Evolutionary conservation across 257 asterid species (phyloP).

Genomic region (Gentiana straminea): DNA sequence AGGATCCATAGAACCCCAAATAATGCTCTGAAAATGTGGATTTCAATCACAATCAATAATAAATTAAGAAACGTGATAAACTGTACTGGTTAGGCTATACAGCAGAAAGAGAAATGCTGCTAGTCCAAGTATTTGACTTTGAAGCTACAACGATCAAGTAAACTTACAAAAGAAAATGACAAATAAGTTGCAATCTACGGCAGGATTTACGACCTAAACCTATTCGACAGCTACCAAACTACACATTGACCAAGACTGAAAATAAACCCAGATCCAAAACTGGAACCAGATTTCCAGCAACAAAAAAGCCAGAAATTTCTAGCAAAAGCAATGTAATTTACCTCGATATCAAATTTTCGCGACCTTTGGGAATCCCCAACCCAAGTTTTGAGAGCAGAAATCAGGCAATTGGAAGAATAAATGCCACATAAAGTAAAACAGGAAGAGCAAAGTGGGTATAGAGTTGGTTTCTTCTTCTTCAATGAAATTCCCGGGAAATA

Average conservation of each 20-base stretch:
- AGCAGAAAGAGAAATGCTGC: neutral
- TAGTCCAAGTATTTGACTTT: neutral
- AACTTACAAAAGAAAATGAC: neutral
- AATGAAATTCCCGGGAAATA: no score
- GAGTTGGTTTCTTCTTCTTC: no score
- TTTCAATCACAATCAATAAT: neutral
- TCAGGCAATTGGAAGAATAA: no score
- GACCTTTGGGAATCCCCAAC: no score
- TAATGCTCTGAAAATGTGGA: neutral
- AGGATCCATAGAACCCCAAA: neutral
- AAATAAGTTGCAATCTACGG: neutral
- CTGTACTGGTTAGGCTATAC: neutral
- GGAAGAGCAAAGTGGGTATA: neutral
- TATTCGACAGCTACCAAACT: no score
- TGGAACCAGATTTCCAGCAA: no score
- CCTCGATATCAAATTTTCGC: no score
- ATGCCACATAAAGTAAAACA: no score
- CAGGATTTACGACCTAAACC: no score
- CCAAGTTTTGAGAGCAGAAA: no score
- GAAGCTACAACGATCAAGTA: neutral
- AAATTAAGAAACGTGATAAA: neutral
- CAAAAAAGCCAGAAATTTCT: conserved; percentile 7
- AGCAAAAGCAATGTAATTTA: neutral
- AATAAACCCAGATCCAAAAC: conserved; percentile 20
- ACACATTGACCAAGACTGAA: neutral